Evolutionary conservation across 176 grass and related monocot species (phyloP).

Genomic region (Musa schizocarpa): DNA sequence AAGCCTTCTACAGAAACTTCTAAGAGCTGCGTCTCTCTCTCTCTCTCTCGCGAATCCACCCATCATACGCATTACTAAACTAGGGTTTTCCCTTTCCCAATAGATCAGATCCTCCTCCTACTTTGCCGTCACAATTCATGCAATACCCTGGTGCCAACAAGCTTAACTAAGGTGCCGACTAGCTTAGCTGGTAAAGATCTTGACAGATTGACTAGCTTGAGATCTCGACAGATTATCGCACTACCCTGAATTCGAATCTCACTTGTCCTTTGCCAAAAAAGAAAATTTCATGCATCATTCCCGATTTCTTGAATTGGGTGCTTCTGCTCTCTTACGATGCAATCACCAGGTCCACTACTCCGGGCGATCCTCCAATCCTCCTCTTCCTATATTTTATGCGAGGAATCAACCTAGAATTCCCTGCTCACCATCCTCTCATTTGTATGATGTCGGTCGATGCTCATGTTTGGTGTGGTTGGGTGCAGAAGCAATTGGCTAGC

Average conservation of each 20-base stretch:
- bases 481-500: slow-evolving; percentile 88
- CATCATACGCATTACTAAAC: slow-evolving; percentile 6
- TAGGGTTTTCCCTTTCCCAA: slow-evolving; percentile 11
- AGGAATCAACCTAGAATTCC: slow-evolving; percentile 22
- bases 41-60: slow-evolving; percentile 1
- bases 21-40: not conserved
- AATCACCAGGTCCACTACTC: not conserved
- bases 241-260: no score
- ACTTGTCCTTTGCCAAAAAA: no score
- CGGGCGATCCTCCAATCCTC: slow-evolving; percentile 15
- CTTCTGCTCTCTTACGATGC: not conserved
- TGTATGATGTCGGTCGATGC: no score
- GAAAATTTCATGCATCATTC: slow-evolving; percentile 31
- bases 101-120: not conserved
- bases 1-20: not conserved
- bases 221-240: no score
- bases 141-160: no score
- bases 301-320: slow-evolving; percentile 40
- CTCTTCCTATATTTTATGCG: slow-evolving; percentile 40
- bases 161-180: no score
- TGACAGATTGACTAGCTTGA: no score
- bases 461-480: not conserved
- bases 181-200: no score
- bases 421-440: not conserved
- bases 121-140: no score